Evolutionary conservation across 1,284 basidiomycete species (phyloP).

Genomic region (Veloporphyrellus conicus): DNA sequence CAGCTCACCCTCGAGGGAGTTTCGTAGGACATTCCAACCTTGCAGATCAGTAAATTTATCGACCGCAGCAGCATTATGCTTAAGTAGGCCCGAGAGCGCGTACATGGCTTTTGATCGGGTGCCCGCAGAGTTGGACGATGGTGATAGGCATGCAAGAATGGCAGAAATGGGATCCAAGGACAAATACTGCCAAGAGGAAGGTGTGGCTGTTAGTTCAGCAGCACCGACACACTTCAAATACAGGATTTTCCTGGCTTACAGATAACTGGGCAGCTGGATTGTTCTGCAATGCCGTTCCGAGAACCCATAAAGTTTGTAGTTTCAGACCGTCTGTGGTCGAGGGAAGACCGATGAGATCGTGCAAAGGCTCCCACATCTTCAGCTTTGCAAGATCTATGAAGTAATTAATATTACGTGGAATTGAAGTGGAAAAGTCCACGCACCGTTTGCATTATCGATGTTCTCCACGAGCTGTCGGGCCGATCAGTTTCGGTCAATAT

Average conservation of each 20-base stretch:
- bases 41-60: slow-evolving; percentile 49
- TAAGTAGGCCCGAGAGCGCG: slow-evolving; percentile 78
- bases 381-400: slow-evolving; percentile 73
- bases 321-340: slow-evolving; percentile 60
- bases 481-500: background rate
- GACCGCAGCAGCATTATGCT: slow-evolving; percentile 76
- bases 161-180: slow-evolving; percentile 63
- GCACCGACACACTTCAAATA: background rate
- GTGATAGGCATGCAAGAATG: slow-evolving; percentile 61
- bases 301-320: slow-evolving; percentile 81
- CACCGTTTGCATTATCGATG: slow-evolving; percentile 94
- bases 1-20: slow-evolving; percentile 58
- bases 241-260: slow-evolving; percentile 45
- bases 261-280: slow-evolving; percentile 87
- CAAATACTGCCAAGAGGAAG: slow-evolving; percentile 55
- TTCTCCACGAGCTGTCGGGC: slow-evolving; percentile 74
- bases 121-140: slow-evolving; percentile 45
- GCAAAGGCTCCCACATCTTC: slow-evolving; percentile 82
- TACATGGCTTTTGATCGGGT: slow-evolving; percentile 85
- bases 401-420: slow-evolving; percentile 1
- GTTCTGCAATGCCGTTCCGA: slow-evolving; percentile 93
- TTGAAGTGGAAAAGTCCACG: slow-evolving; percentile 16
- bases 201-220: background rate
- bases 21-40: slow-evolving; percentile 70
- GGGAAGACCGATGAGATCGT: slow-evolving; percentile 58